These are phyloP conservation scores for Lenzites betulinus DNA, from an alignment of 768 basidiomycete species.

Conservation along the genomic window DNA sequence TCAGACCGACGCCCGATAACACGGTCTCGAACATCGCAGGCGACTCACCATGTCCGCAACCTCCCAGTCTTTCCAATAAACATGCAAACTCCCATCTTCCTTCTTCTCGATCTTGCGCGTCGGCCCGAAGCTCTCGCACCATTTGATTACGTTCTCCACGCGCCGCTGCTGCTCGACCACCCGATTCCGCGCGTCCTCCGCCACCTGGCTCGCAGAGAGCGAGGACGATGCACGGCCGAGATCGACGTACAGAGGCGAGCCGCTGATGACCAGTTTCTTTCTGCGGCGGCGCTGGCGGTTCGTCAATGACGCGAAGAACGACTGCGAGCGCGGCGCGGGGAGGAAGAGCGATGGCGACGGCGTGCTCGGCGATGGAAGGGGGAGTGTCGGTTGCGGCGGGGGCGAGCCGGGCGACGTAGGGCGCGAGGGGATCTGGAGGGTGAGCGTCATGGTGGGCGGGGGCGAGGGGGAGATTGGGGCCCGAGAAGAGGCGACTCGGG, in stretches of 20 bases:
- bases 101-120: constrained; percentile 26
- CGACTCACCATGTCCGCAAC: constrained; percentile 30
- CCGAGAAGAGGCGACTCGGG: constrained; percentile 18
- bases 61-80: constrained; percentile 33
- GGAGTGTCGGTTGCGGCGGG: constrained; percentile 28
- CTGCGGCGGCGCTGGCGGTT: constrained; percentile 21
- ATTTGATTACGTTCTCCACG: constrained; percentile 24
- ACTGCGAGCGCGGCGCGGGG: constrained; percentile 20
- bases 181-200: constrained; percentile 14
- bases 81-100: constrained; percentile 30
- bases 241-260: constrained; percentile 8
- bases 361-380: constrained; percentile 27
- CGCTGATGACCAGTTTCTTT: constrained; percentile 31
- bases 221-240: constrained; percentile 9
- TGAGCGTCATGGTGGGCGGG: constrained; percentile 1
- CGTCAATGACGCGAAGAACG: constrained; percentile 26
- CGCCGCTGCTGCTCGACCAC: constrained; percentile 17
- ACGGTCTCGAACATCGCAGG: not conserved
- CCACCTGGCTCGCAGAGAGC: not conserved
- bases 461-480: constrained; percentile 9
- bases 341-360: constrained; percentile 30
- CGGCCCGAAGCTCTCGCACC: constrained; percentile 32
- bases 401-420: constrained; percentile 22
- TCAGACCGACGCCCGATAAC: not conserved
- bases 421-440: constrained; percentile 16